Base-by-base conservation (phyloP, 2,329 filamentous ascomycete species). In the Beauveria rudraprayagi region DNA sequence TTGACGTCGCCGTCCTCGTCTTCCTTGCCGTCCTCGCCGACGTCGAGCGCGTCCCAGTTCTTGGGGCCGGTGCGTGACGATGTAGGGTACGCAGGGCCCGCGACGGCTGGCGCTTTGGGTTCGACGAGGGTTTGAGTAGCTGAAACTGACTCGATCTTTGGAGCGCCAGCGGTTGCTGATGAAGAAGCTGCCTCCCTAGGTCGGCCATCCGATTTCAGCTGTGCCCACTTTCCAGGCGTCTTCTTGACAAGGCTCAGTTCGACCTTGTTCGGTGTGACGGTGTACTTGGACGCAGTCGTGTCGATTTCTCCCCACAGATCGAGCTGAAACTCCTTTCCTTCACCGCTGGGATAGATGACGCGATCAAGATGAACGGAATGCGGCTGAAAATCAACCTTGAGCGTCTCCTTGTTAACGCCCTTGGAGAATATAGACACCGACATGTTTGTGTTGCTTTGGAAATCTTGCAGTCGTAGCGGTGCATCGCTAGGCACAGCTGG, bases 41-140 rank as follows among this genome's bases (percentile, higher is more conserved):
- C 73, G 0, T 68, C 85, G 2, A 97, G 70, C 64, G 86, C 90
- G 71, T 99, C 94, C 94, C 94, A 99, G 75, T 99, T 83, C 75
- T 96, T 96, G 3, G 90, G 85, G 0, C 92, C 93, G 1, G 77
- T 81, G 64, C 86, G 88, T 14, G 93, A 94, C 0, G 92, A 97
- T 0, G 92, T 93, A 1, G 94, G 93, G 71, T 97, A 97, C 0
- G 80, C 75, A 0, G 88, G 89, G 17, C 34, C 34, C 11, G 11
- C 34, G 5, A 55, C 10, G 14, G 40, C 19, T 24, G 46, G 11
- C 22, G 24, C n/a, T 17, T 43, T 41, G 16, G 34, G 34, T 37
- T 16, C 11, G 34, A 16, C 34, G 34, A 6, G 11, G 9, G 34
- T 14, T 37, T 16, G 34, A 37, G 47, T 26, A 14, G 56, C 52